Percentiles rank a stretch among this genome's conserved stretches.
phyloP scores from a whole-genome alignment of 306 rosid genomes.

The Potentilla sterilis region DNA sequence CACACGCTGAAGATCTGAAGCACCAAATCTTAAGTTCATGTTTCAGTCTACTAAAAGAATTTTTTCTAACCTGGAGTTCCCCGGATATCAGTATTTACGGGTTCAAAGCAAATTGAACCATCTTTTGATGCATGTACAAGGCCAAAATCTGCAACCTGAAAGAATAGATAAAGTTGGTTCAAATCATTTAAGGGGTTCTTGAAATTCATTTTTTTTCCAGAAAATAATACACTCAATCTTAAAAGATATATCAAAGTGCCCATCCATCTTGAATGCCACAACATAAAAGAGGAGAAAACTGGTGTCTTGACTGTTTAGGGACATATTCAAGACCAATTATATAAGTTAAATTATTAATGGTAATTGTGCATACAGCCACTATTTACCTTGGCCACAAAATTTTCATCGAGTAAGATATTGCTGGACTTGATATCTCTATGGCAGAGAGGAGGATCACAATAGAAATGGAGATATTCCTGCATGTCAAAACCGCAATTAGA shows the following conservation, averaged over 20 bases:
- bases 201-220: not conserved
- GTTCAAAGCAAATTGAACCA: constrained; percentile 83
- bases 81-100: constrained; percentile 72
- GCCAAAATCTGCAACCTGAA: constrained; percentile 96
- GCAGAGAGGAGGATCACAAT: constrained; percentile 95
- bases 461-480: constrained; percentile 99
- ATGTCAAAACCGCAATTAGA: constrained; percentile 27
- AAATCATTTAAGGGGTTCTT: not conserved
- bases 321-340: not conserved
- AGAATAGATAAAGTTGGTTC: not conserved
- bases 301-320: not conserved
- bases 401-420: constrained; percentile 86
- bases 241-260: not conserved
- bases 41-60: not conserved
- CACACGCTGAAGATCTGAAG: constrained; percentile 23
- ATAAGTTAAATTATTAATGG: constrained; percentile 5
- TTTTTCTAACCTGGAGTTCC: constrained; percentile 83
- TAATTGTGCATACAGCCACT: constrained; percentile 21
- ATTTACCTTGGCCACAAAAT: constrained; percentile 87
- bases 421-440: constrained; percentile 96
- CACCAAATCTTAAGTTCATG: constrained; percentile 6
- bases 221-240: not conserved
- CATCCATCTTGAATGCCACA: not conserved
- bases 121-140: constrained; percentile 91
- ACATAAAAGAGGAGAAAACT: not conserved